Evolutionary conservation across 2,329 filamentous ascomycete species (phyloP), one percentile per base, ranked within the genome.

Genomic region (Cladorrhinum sp.): DNA sequence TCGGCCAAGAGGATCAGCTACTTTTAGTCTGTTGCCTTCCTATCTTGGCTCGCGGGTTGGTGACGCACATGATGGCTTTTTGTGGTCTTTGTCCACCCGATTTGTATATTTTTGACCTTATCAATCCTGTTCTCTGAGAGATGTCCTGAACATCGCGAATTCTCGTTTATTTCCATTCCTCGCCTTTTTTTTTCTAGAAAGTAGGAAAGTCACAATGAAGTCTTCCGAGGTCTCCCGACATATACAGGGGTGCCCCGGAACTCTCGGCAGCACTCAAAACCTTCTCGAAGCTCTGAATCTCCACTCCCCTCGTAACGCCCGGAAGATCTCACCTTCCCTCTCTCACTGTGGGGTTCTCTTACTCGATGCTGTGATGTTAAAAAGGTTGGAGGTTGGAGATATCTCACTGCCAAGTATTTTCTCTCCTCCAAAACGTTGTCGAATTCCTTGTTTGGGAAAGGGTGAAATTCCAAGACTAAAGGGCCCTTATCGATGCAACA

Each of bases 1-100:
- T 57, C 59, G 50, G 59, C 59, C 59, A 61, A 61, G 59, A 55
- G 48, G 59, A 61, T 61, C 59, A 56, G 59, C 54, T 55, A 54
- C 32, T 36, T 25, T 18, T 51, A 27, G 49, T 12, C 50, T 50
- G 41, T 56, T 24, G 55, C 59, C 59, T 61, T 61, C 59, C 59
- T 61, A 61, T 61, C 59, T 61, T 50, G 59, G 56, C 59, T 51
- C 36, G 53, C 53, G 51, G 51, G 48, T 27, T 24, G 32, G 23
- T 45, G 55, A 50, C 53, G 41, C 53, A 56, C 53, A 48, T 56
- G 53, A 49, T 56, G 38, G 24, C 41, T 18, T 49, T 45, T 49
- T 18, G 53, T 49, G 53, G 41, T 45, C 10, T 45, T n/a, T 18
- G 10, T 7, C 36, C 41, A 45, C 41, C 16, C 32, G 32, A 5